phyloP scores from a whole-genome alignment of 768 basidiomycete genomes.

The Russula foetens region DNA sequence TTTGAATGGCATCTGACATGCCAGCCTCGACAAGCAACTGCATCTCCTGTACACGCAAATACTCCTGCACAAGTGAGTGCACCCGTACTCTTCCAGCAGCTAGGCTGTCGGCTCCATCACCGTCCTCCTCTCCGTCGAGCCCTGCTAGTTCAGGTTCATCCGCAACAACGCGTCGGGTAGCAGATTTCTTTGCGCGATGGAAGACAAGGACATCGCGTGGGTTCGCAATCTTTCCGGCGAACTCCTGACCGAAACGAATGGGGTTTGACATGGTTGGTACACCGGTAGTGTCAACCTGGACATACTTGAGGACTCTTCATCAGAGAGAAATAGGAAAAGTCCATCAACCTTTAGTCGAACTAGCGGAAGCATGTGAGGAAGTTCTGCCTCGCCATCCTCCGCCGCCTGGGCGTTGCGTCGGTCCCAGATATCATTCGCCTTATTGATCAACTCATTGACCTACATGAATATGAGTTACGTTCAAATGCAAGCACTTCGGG shows the following conservation, averaged over 20 bases:
- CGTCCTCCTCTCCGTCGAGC: constrained; percentile 40
- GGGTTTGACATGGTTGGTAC: constrained; percentile 92
- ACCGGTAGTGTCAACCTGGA: constrained; percentile 82
- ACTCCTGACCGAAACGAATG: constrained; percentile 94
- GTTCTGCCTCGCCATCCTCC: constrained; percentile 51
- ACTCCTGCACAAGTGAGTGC: constrained; percentile 84
- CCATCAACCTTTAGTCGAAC: constrained; percentile 68
- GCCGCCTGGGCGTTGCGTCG: constrained; percentile 58
- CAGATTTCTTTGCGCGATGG: constrained; percentile 67
- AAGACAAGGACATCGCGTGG: constrained; percentile 91
- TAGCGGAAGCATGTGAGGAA: constrained; percentile 74
- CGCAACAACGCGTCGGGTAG: constrained; percentile 47
- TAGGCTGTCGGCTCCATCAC: constrained; percentile 7
- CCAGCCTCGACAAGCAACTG: constrained; percentile 85
- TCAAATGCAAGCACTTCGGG: background rate
- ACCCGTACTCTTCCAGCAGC: constrained; percentile 73
- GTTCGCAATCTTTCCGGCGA: constrained; percentile 85
- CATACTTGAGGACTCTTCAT: background rate
- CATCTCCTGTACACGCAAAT: constrained; percentile 85
- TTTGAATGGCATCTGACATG: constrained; percentile 90
- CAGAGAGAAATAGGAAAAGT: background rate
- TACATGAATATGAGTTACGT: constrained; percentile 25
- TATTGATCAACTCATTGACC: constrained; percentile 73
- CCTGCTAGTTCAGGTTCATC: constrained; percentile 62
- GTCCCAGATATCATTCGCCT: constrained; percentile 73